Conservation (phyloP, 305 asterid genomes). For the Solanum hybrid region DNA sequence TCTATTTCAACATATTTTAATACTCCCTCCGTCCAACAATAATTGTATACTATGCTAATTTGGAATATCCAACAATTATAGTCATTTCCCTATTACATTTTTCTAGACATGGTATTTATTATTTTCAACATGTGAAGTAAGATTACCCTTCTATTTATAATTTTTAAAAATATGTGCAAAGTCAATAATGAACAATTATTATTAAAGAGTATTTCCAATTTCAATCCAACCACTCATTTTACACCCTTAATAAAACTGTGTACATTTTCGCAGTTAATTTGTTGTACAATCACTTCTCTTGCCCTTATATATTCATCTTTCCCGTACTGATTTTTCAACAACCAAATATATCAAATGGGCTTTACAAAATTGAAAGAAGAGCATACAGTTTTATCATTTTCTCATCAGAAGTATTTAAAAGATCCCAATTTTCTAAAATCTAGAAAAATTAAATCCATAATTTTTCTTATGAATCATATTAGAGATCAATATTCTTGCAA, state of each 20-base stretch:
- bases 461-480: not conserved
- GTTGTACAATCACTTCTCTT: not conserved
- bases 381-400: not conserved
- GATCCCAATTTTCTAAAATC: slow-evolving; percentile 7
- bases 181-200: too few relatives aligned
- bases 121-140: too few relatives aligned
- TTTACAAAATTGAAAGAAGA: not conserved
- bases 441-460: slow-evolving; percentile 7
- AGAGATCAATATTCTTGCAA: not conserved
- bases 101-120: too few relatives aligned
- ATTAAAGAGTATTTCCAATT: not conserved
- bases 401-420: not conserved
- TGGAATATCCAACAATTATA: too few relatives aligned
- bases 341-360: not conserved
- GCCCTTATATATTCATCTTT: not conserved
- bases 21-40: too few relatives aligned
- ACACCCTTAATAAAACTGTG: not conserved
- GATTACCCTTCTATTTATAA: too few relatives aligned
- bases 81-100: too few relatives aligned
- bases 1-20: too few relatives aligned
- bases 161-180: too few relatives aligned
- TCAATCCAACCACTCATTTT: too few relatives aligned
- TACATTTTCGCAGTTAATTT: not conserved
- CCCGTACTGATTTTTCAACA: not conserved
- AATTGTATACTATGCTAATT: too few relatives aligned